Evolutionary conservation across 257 asterid species (phyloP).

Genomic region (Solanum pennellii): DNA sequence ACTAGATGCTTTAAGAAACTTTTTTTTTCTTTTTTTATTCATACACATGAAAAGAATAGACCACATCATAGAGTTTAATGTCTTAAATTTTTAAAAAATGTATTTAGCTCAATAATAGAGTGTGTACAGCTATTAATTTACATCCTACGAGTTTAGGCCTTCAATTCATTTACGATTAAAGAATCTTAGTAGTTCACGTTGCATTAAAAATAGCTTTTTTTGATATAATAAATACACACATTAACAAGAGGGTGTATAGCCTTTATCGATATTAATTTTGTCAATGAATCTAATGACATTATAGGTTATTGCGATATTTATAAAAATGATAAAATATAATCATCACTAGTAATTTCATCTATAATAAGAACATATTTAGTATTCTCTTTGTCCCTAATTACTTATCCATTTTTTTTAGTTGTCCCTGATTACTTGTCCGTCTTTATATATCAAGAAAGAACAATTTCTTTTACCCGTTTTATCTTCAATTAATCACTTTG

Average conservation of each 20-base stretch:
- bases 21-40: background rate
- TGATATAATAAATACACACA: too few relatives aligned
- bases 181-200: background rate
- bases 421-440: too few relatives aligned
- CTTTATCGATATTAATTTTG: too few relatives aligned
- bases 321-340: too few relatives aligned
- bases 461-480: too few relatives aligned
- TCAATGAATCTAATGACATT: too few relatives aligned
- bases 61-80: background rate
- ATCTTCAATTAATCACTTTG: too few relatives aligned
- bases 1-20: background rate
- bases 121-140: background rate
- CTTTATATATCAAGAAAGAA: too few relatives aligned
- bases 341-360: background rate
- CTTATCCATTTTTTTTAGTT: too few relatives aligned
- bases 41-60: slow-evolving; percentile 1
- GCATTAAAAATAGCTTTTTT: background rate
- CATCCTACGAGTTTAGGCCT: background rate
- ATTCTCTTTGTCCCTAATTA: too few relatives aligned
- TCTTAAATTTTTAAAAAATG: background rate
- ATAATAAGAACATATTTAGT: too few relatives aligned
- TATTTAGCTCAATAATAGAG: background rate
- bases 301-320: background rate
- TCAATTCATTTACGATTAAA: background rate
- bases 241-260: accelerated